These are phyloP conservation scores for Botrytis deweyae DNA, from an alignment of 2,329 filamentous ascomycete species.

Conservation along the genomic window DNA sequence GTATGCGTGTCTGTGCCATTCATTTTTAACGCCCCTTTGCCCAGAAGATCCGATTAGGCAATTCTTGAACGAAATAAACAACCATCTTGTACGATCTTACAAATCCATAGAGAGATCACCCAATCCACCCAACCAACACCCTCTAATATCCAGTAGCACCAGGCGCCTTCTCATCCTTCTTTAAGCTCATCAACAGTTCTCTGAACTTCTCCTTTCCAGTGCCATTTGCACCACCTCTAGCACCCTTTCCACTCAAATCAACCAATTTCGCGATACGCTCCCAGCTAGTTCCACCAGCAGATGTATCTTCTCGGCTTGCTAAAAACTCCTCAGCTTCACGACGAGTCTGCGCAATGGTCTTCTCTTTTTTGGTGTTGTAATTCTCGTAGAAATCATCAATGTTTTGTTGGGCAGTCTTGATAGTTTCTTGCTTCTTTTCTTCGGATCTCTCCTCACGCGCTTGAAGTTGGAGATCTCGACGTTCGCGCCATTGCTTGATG, in stretches of 20 bases:
- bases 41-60: slow-evolving; percentile 33
- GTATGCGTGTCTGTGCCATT: slow-evolving; percentile 33
- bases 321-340: slow-evolving; percentile 94
- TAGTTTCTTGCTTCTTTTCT: slow-evolving; percentile 77
- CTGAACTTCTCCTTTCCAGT: slow-evolving; percentile 96
- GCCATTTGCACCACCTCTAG: slow-evolving; percentile 80
- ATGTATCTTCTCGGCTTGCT: slow-evolving; percentile 83
- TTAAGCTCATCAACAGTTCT: slow-evolving; percentile 80
- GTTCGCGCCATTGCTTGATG: slow-evolving; percentile 88
- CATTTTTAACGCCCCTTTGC: slow-evolving; percentile 39
- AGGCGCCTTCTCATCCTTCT: slow-evolving; percentile 87
- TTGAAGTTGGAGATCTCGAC: slow-evolving; percentile 76
- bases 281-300: slow-evolving; percentile 95
- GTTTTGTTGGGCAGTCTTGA: slow-evolving; percentile 86
- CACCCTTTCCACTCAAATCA: slow-evolving; percentile 92
- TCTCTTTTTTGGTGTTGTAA: slow-evolving; percentile 98
- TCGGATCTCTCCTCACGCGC: slow-evolving; percentile 84
- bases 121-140: slow-evolving; percentile 2
- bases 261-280: slow-evolving; percentile 96
- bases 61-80: slow-evolving; percentile 31
- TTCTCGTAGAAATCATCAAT: slow-evolving; percentile 99
- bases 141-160: slow-evolving; percentile 61
- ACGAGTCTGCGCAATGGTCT: slow-evolving; percentile 81
- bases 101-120: slow-evolving; percentile 28
- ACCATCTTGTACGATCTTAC: slow-evolving; percentile 37